Percentiles rank a stretch among this genome's conserved stretches.
phyloP scores from a whole-genome alignment of 495 filamentous ascomycete species.

The Daldinia grandis region DNA sequence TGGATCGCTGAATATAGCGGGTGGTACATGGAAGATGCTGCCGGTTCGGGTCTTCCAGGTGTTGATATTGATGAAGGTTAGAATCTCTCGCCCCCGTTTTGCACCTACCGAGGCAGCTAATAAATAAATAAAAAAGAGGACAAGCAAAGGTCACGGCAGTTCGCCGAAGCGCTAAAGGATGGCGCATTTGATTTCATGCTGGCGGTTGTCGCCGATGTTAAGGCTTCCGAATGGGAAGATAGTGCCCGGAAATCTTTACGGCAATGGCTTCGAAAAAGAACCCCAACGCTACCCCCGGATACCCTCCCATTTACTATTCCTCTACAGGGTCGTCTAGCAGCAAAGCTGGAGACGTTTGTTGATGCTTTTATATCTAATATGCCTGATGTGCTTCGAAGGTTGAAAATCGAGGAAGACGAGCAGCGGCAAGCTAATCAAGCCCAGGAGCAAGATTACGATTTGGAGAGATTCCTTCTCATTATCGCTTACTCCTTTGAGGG shows the following conservation, averaged over 20 bases:
- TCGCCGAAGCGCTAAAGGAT: conserved; percentile 81
- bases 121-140: conserved; percentile 58
- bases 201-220: conserved; percentile 80
- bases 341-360: conserved; percentile 83
- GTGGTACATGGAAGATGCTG: conserved; percentile 78
- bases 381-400: conserved; percentile 85
- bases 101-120: conserved; percentile 32
- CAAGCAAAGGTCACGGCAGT: conserved; percentile 71
- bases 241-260: conserved; percentile 77
- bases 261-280: conserved; percentile 78
- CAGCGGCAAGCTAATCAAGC: conserved; percentile 76
- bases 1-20: conserved; percentile 95
- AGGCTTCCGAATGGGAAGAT: conserved; percentile 77
- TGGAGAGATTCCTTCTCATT: conserved; percentile 91
- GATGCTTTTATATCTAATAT: conserved; percentile 93
- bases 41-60: conserved; percentile 59
- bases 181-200: conserved; percentile 93
- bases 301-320: conserved; percentile 65
- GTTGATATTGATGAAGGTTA: conserved; percentile 59
- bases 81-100: conserved; percentile 5
- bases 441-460: conserved; percentile 76
- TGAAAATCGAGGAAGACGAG: conserved; percentile 90
- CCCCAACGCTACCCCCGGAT: conserved; percentile 70
- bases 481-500: conserved; percentile 91
- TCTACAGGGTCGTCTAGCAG: conserved; percentile 75